Conservation (phyloP, 2,329 filamentous ascomycete species). For the Colletotrichum lentis region DNA sequence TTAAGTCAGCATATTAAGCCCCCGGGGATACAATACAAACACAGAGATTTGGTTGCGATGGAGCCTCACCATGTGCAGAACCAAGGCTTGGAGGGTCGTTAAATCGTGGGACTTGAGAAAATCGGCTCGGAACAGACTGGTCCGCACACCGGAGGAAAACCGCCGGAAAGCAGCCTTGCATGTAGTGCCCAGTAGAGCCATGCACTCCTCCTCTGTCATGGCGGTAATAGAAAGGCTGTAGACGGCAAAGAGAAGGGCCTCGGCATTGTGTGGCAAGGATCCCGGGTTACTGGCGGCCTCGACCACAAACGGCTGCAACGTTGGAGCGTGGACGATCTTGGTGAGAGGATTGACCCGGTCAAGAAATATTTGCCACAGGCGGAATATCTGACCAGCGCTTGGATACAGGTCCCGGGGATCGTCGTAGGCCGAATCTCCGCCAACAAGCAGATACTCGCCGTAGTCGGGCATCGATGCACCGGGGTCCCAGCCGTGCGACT, state of each 20-base stretch:
- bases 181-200: constrained; percentile 56
- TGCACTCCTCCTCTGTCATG: constrained; percentile 65
- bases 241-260: constrained; percentile 72
- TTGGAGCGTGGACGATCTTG: constrained; percentile 76
- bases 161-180: constrained; percentile 59
- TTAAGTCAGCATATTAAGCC: neutral
- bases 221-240: constrained; percentile 67
- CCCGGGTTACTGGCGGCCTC: constrained; percentile 43
- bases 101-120: constrained; percentile 68
- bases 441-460: constrained; percentile 26
- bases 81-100: constrained; percentile 64
- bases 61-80: constrained; percentile 62
- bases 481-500: constrained; percentile 19
- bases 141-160: constrained; percentile 60
- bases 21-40: too few relatives aligned
- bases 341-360: constrained; percentile 78
- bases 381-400: constrained; percentile 47
- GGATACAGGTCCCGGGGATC: constrained; percentile 22
- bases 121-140: constrained; percentile 58
- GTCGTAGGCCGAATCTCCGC: neutral
- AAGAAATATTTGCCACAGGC: constrained; percentile 77
- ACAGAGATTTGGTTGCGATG: too few relatives aligned
- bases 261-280: constrained; percentile 43
- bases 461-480: constrained; percentile 33
- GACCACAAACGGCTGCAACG: constrained; percentile 48